Percentiles rank a stretch among this genome's conserved stretches.
Conservation (phyloP, 169 alveolate genomes). For the Hammondia hammondi region DNA sequence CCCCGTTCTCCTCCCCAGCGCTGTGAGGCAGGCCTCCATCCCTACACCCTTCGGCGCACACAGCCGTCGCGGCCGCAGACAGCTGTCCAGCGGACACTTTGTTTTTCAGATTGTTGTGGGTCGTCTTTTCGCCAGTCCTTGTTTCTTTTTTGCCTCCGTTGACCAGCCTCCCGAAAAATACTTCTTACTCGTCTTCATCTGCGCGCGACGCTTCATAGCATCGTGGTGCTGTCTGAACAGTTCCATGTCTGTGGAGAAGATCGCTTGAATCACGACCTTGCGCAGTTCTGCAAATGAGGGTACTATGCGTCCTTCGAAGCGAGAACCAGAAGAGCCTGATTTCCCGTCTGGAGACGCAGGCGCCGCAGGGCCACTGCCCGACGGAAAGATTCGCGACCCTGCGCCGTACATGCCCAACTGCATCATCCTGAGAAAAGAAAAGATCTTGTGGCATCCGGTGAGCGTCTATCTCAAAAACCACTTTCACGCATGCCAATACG, state of each 20-base stretch:
- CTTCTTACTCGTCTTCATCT: conserved; percentile 57
- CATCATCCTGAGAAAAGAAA: neutral
- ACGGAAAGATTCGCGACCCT: neutral
- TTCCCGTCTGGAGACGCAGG: neutral
- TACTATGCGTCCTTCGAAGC: conserved; percentile 1
- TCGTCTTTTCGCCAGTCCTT: neutral
- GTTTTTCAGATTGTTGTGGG: neutral
- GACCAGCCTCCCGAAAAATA: neutral
- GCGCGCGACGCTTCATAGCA: conserved; percentile 69
- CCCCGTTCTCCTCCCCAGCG: no score
- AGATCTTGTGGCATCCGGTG: no score
- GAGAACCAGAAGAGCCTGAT: neutral
- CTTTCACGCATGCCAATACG: no score
- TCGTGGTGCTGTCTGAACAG: conserved; percentile 69
- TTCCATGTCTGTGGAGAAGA: conserved; percentile 73
- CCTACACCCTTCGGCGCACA: no score
- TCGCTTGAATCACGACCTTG: conserved; percentile 50
- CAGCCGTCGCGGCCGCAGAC: no score
- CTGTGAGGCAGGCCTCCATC: no score
- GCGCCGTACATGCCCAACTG: conserved; percentile 33
- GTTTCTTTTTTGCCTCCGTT: neutral
- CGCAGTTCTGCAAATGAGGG: conserved; percentile 62
- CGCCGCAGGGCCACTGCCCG: neutral
- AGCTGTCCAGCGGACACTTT: no score
- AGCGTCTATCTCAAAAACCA: no score